Base-by-base conservation (phyloP, 345 rosid genomes). In the Acer negundo region DNA sequence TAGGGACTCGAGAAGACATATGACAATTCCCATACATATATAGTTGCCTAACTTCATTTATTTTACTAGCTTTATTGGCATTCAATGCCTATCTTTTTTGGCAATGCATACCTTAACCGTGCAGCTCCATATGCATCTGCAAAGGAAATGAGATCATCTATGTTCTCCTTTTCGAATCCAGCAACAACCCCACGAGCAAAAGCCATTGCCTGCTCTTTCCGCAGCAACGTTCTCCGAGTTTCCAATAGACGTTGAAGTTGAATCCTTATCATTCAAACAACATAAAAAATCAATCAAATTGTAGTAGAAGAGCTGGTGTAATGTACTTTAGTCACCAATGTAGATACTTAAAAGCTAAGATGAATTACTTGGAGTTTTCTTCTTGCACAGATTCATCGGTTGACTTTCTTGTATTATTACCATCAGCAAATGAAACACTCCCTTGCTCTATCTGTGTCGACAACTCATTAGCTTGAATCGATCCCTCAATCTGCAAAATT, bases 61-160 rank as follows among this genome's bases (percentile, higher is more conserved):
- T 46, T 68, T 46, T 68, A 35, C 38, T 15, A 35, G 19, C 20
- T 35, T 20, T 55, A 35, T 58, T 26, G 12, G 35, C 38, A 24
- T 62, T 58, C 4, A 23, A 16, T 3, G 15, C 22, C 51, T 12
- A 61, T 19, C 13, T n/a, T 61, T 40, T 61, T 10, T 24, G 22
- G 40, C 55, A 56, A 35, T 64, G 64, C 75, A 68, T 75, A 88
- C 94, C 93, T 89, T 84, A 93, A 79, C 69, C 98, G 87, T 24
- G 87, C 83, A n/a, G 97, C 97, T 20, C 97, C 97, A 78, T 90
- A 94, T 11, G 92, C 87, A 75, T 91, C 92, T n/a, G 96, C 90
- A 62, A 91, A 93, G 5, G 84, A 80, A 55, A 91, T 88, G 70
- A 94, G 92, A 82, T 93, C 92, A 81, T 93, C 90, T 70, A 89